A percentile compares a stretch with the other conserved stretches of the same genome.
Conservation (phyloP, 2,329 filamentous ascomycete species). For the Aspergillus sp. region DNA sequence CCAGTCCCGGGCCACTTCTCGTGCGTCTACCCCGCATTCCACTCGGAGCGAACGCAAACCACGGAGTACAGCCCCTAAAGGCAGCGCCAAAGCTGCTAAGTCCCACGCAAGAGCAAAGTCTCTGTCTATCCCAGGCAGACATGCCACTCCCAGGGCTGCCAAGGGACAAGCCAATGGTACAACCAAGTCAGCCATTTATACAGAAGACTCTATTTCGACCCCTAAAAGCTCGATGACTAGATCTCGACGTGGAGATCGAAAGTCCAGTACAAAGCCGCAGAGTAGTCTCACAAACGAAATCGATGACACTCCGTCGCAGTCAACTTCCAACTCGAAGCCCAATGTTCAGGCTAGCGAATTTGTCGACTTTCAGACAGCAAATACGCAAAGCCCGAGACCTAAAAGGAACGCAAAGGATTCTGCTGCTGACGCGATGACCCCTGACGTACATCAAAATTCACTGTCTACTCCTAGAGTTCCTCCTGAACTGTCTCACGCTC, state of each 20-base stretch:
- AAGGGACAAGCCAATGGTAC: constrained; percentile 1
- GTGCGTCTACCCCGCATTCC: constrained; percentile 6
- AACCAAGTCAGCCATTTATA: constrained; percentile 1
- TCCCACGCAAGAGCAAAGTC: constrained; percentile 1
- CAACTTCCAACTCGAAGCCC: not conserved
- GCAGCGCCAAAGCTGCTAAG: constrained; percentile 3
- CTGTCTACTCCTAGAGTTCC: too few species aligned
- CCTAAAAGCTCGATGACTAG: constrained; percentile 2
- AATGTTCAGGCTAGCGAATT: too few species aligned
- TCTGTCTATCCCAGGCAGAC: not conserved
- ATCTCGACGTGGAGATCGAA: constrained; percentile 8
- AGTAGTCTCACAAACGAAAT: not conserved
- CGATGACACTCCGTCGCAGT: not conserved
- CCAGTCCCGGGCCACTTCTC: constrained; percentile 5
- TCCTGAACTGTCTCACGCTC: too few species aligned
- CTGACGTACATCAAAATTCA: too few species aligned
- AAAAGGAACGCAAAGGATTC: too few species aligned
- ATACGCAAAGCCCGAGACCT: too few species aligned
- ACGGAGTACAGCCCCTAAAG: constrained; percentile 1
- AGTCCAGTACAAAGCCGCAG: constrained; percentile 1
- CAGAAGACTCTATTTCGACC: not conserved
- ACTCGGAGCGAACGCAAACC: constrained; percentile 9
- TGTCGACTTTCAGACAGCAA: too few species aligned
- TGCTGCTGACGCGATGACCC: too few species aligned
- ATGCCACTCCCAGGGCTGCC: not conserved